Base-by-base conservation (phyloP, 257 asterid species). In the Petunia secreta region DNA sequence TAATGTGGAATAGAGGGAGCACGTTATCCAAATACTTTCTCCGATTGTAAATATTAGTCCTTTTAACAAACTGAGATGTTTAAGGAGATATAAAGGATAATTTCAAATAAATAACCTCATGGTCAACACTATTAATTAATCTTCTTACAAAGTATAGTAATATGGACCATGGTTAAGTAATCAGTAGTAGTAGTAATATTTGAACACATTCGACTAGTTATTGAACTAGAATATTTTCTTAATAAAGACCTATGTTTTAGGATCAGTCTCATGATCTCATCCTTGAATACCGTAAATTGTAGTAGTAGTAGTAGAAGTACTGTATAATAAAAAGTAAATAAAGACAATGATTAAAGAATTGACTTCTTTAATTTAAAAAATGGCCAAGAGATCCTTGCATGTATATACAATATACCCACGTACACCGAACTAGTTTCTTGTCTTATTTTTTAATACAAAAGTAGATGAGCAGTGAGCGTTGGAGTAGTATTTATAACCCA, bases 311-410 rank as follows among this genome's bases (percentile, higher is more conserved):
- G 58, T 69, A 16, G 76, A 69, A 25, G 36, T 40, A 65, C 2
- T 37, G 4, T 68, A 59, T 8, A 25, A 25, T 0, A 62, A 60
- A 62, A 3, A 8, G n/a, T n/a, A n/a, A 34, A 34, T 3, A 25
- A 46, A 25, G 2, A 69, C 15, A 69, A 10, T 48, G 6, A 71
- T 25, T 25, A 25, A 71, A 25, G 5, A 71, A 48, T 71, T 71
- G 77, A 34, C 77, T 34, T 5, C 10, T 48, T 60, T 37, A 48
- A 34, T 3, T 25, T 25, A 25, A 71, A 48, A 71, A 71, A 46
- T 71, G 77, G 77, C 77, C 44, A 34, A 71, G 60, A 71, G 62
- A 71, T 71, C 59, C 41, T 48, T 48, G 60, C 16, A 16, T 71
- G 60, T 25, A 25, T 25, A 25, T 25, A 25, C 25, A 25, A 71